Evolutionary conservation across 129 eudicot genomes (phyloP), one percentile per base, ranked within the genome.

Genomic region (Helianthus tuberosus): DNA sequence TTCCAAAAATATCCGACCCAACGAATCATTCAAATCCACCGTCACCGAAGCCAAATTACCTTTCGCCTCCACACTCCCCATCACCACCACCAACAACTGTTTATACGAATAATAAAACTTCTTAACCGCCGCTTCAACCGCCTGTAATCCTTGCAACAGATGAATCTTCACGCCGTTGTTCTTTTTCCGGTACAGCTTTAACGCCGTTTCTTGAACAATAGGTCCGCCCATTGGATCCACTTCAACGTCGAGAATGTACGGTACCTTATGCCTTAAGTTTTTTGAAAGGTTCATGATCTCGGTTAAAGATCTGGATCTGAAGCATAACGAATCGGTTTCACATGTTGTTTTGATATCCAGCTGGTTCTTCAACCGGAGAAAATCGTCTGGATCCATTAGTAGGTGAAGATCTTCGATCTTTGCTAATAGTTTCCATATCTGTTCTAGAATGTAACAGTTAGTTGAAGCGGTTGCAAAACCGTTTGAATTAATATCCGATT

Each of bases 191-290:
- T 87, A 93, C 67, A 93, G 62, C 65, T 84, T 80, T 91, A 93
- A 89, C 20, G 98, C 95, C 11, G 95, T 87, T 73, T 89, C 95
- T 55, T 89, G 96, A 13, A 93, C 68, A 43, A 84, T 73, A n/a
- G 98, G 98, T 10, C 96, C 96, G 7, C 96, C 96, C 80, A 74
- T 89, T 0, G 98, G 98, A 69, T 93, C 98, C 53, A 89, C 98
- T 74, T 84, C 96, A 12, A 87, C 96, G n/a, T 63, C 95, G n/a
- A 93, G 66, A 32, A 93, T 85, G 57, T 77, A 74, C 59, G 98
- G 98, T 52, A 93, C 98, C 69, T 84, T 87, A 64, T 89, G 98
- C 72, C 80, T 84, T 68, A 93, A 41, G 35, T 93, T 91, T 71
- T 89, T 89, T 0, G 90, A 89, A 1, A 29, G 69, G 48, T 84